A percentile compares a stretch with the other conserved stretches of the same genome.
Evolutionary conservation across 257 asterid species (phyloP).

Genomic region (Jaltomata sinuosa): DNA sequence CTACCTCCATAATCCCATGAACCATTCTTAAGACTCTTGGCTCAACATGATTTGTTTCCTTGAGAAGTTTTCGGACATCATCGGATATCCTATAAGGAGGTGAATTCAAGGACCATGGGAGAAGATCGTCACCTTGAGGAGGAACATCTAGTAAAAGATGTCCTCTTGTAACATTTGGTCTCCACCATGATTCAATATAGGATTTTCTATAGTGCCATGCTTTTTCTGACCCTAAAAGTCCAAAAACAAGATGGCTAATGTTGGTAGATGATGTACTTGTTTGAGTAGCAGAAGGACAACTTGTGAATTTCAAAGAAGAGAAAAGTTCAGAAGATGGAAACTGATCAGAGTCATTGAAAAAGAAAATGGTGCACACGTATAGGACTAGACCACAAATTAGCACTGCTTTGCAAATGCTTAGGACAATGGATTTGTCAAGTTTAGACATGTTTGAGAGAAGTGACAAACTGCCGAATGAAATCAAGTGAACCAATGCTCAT

Average conservation of each 20-base stretch:
- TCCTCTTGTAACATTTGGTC: slow-evolving; percentile 13
- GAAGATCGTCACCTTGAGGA: slow-evolving; percentile 12
- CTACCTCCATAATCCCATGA: slow-evolving; percentile 23
- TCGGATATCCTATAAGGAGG: slow-evolving; percentile 12
- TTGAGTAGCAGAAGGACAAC: not conserved
- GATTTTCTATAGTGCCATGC: slow-evolving; percentile 11
- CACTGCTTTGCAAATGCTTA: not conserved
- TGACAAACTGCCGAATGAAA: not conserved
- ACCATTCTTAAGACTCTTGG: slow-evolving; percentile 14
- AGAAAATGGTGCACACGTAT: not conserved
- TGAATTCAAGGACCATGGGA: slow-evolving; percentile 18
- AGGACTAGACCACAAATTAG: not conserved
- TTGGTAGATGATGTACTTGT: not conserved
- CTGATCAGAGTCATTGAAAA: not conserved
- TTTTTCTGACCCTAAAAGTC: slow-evolving; percentile 15
- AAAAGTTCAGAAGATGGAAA: not conserved
- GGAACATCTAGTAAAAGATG: slow-evolving; percentile 12
- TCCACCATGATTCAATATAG: slow-evolving; percentile 30
- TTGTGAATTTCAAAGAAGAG: not conserved
- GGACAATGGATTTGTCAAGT: not conserved
- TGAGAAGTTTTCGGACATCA: not conserved
- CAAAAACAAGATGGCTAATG: slow-evolving; percentile 11
- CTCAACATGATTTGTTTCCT: not conserved
- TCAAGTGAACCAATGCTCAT: not conserved
- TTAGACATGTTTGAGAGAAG: not conserved